Percentiles rank a stretch among this genome's conserved stretches.
Evolutionary conservation across 164 flowering plant genomes (phyloP).

Genomic region (Akebia trifoliata): DNA sequence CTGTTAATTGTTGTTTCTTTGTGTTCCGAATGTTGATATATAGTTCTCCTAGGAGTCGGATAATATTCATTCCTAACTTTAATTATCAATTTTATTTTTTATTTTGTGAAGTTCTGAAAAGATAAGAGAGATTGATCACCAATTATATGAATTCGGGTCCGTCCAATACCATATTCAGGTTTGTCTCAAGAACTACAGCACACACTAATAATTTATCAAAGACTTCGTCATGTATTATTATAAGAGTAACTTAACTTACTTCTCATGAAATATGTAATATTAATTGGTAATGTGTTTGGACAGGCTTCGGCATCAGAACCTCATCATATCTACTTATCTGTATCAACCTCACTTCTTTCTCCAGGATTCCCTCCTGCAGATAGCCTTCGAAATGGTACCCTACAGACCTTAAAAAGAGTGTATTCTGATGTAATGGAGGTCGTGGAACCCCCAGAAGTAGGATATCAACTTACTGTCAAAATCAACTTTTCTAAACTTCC

Average conservation of each 20-base stretch:
- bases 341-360: constrained; percentile 54
- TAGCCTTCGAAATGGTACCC: constrained; percentile 34
- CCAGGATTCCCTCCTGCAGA: constrained; percentile 28
- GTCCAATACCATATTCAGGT: constrained; percentile 83
- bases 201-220: not conserved
- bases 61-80: too few species aligned
- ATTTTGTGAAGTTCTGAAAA: constrained; percentile 41
- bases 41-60: too few species aligned
- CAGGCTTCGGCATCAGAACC: constrained; percentile 67
- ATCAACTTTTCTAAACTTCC: constrained; percentile 52
- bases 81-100: constrained; percentile 2
- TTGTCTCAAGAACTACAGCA: not conserved
- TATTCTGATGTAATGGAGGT: constrained; percentile 44
- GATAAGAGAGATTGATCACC: constrained; percentile 64
- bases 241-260: too few species aligned
- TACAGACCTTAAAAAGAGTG: constrained; percentile 34
- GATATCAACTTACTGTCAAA: constrained; percentile 66
- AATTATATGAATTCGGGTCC: constrained; percentile 75
- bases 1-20: too few species aligned
- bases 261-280: too few species aligned
- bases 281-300: not conserved
- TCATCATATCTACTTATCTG: constrained; percentile 46
- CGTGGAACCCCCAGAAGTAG: constrained; percentile 55
- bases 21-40: too few species aligned
- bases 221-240: too few species aligned